phyloP scores from a whole-genome alignment of 2,329 filamentous ascomycete genomes.

The Colletotrichum higginsianum region DNA sequence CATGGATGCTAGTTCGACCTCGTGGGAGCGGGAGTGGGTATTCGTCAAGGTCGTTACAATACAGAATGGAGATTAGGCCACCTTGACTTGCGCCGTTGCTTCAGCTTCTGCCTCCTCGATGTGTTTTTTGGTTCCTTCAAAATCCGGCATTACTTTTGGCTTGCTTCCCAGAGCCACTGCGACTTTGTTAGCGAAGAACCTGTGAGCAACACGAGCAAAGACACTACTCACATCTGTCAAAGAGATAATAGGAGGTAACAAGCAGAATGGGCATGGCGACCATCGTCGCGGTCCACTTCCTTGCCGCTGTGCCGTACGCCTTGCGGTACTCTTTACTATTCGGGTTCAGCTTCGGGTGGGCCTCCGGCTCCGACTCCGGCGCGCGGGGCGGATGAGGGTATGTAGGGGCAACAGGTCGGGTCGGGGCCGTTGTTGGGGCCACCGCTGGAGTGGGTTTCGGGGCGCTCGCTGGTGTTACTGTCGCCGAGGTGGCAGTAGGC shows the following conservation, averaged over 20 bases:
- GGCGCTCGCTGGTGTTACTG: not conserved
- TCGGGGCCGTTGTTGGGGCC: not conserved
- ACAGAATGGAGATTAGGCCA: slow-evolving; percentile 10
- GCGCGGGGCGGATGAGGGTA: not conserved
- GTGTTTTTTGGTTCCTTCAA: slow-evolving; percentile 17
- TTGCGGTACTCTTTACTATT: slow-evolving; percentile 58
- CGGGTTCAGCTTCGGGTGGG: slow-evolving; percentile 46
- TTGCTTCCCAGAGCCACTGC: slow-evolving; percentile 52
- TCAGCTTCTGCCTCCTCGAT: slow-evolving; percentile 7
- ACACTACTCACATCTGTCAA: slow-evolving; percentile 61
- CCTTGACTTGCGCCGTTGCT: slow-evolving; percentile 21
- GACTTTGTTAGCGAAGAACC: not conserved
- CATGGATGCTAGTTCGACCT: not conserved
- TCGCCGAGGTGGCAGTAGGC: not conserved
- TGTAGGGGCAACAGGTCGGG: slow-evolving; percentile 9
- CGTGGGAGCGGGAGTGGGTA: slow-evolving; percentile 22
- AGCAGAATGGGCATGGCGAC: slow-evolving; percentile 68
- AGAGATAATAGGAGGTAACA: slow-evolving; percentile 69
- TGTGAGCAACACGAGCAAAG: slow-evolving; percentile 1
- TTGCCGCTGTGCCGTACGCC: slow-evolving; percentile 60
- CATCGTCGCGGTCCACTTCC: slow-evolving; percentile 63
- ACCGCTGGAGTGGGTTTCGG: not conserved
- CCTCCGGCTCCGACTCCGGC: not conserved
- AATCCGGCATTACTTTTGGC: slow-evolving; percentile 48
- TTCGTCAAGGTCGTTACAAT: slow-evolving; percentile 35